Percentiles rank a stretch among this genome's conserved stretches.
phyloP scores from a whole-genome alignment of 768 basidiomycete genomes.

The Paxillus involutus region DNA sequence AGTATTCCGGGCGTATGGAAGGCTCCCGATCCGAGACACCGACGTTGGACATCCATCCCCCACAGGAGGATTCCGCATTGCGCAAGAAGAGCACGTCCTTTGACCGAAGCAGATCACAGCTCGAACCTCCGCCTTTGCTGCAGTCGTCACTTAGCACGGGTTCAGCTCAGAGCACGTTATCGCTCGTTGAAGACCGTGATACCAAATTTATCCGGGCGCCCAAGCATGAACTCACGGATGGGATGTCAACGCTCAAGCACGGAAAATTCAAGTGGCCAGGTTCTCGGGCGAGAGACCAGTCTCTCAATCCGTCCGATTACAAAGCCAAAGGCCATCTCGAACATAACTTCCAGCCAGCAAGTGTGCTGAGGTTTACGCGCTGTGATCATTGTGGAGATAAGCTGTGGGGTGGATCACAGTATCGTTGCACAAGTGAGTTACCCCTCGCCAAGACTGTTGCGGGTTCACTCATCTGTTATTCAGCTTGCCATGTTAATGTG shows the following conservation, averaged over 20 bases:
- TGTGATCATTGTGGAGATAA: constrained; percentile 98
- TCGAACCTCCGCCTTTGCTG: constrained; percentile 4
- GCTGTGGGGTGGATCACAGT: constrained; percentile 98
- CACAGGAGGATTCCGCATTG: constrained; percentile 10
- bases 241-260: constrained; percentile 50
- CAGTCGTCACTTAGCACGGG: constrained; percentile 18
- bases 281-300: constrained; percentile 49
- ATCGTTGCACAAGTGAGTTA: constrained; percentile 80
- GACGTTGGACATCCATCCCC: constrained; percentile 2
- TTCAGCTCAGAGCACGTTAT: constrained; percentile 17
- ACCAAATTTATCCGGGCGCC: constrained; percentile 27
- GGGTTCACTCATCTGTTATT: constrained; percentile 1
- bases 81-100: constrained; percentile 29
- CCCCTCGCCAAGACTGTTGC: background rate
- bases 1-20: constrained; percentile 81
- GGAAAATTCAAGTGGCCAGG: constrained; percentile 76
- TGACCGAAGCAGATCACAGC: constrained; percentile 19
- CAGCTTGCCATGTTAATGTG: constrained; percentile 83
- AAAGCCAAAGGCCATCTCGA: constrained; percentile 48
- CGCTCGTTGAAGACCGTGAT: constrained; percentile 29
- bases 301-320: constrained; percentile 32
- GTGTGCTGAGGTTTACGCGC: constrained; percentile 81
- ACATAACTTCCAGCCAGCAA: constrained; percentile 89
- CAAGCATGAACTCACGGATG: constrained; percentile 37
- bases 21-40: constrained; percentile 17